A percentile compares a stretch with the other conserved stretches of the same genome.
These are phyloP conservation scores for Cetraspora pellucida DNA, from an alignment of 192 early-diverging fungal species.

Conservation along the genomic window DNA sequence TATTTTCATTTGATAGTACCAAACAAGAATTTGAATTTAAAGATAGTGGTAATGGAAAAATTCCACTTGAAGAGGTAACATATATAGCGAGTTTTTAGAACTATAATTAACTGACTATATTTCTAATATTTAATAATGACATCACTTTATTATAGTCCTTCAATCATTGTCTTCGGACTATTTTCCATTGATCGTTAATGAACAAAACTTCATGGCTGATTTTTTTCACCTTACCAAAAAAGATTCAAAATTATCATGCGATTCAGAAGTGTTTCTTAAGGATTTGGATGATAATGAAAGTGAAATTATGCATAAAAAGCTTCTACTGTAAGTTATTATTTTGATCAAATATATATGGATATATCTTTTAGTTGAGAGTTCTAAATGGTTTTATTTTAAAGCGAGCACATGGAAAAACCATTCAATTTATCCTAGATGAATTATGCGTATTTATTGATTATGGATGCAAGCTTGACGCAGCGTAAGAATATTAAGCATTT, in stretches of 20 bases:
- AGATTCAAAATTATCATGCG: conserved; percentile 38
- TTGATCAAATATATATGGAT: neutral
- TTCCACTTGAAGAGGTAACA: conserved; percentile 33
- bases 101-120: neutral
- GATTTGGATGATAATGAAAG: conserved; percentile 48
- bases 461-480: conserved; percentile 72
- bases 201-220: conserved; percentile 92
- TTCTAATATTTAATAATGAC: neutral
- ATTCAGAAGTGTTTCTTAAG: neutral
- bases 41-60: conserved; percentile 33
- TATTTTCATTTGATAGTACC: neutral
- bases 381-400: conserved; percentile 38
- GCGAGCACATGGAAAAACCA: conserved; percentile 76
- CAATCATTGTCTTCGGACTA: conserved; percentile 59
- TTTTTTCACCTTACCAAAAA: conserved; percentile 71
- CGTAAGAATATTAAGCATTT: conserved; percentile 52
- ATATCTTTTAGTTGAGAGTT: neutral
- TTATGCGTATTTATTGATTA: conserved; percentile 74
- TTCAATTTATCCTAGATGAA: no score
- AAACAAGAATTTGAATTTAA: conserved; percentile 27
- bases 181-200: conserved; percentile 73
- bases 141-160: conserved; percentile 52
- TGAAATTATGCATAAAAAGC: conserved; percentile 61
- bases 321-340: neutral
- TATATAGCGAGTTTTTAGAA: neutral